Evolutionary conservation across 2,329 filamentous ascomycete genomes (phyloP).

Genomic region (Fusarium brevicatenulatum): DNA sequence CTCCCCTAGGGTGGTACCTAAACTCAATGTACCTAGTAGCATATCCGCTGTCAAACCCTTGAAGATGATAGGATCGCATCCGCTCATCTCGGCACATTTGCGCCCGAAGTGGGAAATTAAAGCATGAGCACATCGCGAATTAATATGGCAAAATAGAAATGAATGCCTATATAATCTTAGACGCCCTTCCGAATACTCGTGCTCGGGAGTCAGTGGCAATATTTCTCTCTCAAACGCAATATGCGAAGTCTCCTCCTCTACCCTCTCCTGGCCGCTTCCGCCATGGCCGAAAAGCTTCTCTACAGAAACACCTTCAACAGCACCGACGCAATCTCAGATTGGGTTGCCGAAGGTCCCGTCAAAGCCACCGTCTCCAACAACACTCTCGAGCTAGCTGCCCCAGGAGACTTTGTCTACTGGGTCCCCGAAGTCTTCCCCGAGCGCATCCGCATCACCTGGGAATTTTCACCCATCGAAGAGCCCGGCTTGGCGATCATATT

Average conservation of each 20-base stretch:
- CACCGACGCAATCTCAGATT: constrained; percentile 20
- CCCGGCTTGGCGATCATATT: constrained; percentile 40
- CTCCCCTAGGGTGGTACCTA: background rate
- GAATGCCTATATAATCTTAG: background rate
- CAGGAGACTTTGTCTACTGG: constrained; percentile 39
- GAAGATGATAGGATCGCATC: background rate
- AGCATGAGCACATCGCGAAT: background rate
- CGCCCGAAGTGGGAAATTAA: background rate
- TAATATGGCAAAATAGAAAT: background rate
- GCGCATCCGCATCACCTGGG: constrained; percentile 39
- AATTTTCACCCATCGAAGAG: constrained; percentile 32
- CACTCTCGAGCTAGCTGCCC: constrained; percentile 34
- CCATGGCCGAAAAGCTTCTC: constrained; percentile 30
- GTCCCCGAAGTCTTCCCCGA: constrained; percentile 38
- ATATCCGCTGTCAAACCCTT: background rate
- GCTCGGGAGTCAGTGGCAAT: accelerated
- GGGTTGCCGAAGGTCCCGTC: constrained; percentile 37
- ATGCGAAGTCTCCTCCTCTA: constrained; percentile 15
- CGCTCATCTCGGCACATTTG: background rate
- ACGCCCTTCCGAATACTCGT: accelerated
- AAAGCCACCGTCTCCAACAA: constrained; percentile 34
- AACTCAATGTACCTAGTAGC: constrained; percentile 9
- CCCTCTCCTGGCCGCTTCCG: constrained; percentile 5
- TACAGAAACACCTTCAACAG: constrained; percentile 36
- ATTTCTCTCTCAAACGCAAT: background rate